Conservation (phyloP, 208 protist species). For the Strigomonas culicis region DNA sequence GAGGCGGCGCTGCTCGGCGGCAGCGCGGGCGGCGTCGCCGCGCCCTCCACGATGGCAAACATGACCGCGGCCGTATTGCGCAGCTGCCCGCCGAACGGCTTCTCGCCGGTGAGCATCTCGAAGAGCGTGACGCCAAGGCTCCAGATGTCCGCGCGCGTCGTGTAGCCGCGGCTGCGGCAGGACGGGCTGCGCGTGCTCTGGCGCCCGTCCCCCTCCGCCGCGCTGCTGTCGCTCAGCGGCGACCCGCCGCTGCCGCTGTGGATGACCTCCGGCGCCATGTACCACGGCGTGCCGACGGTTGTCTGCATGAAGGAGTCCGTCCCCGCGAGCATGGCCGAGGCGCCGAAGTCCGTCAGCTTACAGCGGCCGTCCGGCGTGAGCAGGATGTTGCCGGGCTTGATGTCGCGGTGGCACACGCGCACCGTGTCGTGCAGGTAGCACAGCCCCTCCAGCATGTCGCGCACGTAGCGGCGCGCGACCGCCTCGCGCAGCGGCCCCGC, state of each 20-base stretch:
- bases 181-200: constrained; percentile 18
- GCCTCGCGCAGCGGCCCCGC: constrained; percentile 59
- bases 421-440: constrained; percentile 76
- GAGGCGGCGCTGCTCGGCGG: constrained; percentile 37
- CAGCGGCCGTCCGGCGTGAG: constrained; percentile 75
- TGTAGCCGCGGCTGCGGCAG: constrained; percentile 37
- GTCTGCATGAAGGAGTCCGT: constrained; percentile 51
- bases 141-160: constrained; percentile 81
- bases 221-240: background rate
- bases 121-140: constrained; percentile 80
- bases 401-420: constrained; percentile 86
- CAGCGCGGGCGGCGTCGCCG: constrained; percentile 44
- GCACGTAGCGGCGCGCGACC: constrained; percentile 69
- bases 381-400: constrained; percentile 91
- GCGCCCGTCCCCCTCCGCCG: constrained; percentile 15
- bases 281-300: constrained; percentile 87
- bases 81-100: constrained; percentile 63
- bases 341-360: constrained; percentile 91
- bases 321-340: constrained; percentile 2
- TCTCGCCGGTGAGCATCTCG: constrained; percentile 76
- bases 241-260: constrained; percentile 27
- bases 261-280: constrained; percentile 92
- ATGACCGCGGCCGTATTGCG: constrained; percentile 64
- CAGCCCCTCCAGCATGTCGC: constrained; percentile 74
- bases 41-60: constrained; percentile 55